These are phyloP conservation scores for Claviceps pusilla DNA, from an alignment of 2,329 filamentous ascomycete species.

Conservation along the genomic window DNA sequence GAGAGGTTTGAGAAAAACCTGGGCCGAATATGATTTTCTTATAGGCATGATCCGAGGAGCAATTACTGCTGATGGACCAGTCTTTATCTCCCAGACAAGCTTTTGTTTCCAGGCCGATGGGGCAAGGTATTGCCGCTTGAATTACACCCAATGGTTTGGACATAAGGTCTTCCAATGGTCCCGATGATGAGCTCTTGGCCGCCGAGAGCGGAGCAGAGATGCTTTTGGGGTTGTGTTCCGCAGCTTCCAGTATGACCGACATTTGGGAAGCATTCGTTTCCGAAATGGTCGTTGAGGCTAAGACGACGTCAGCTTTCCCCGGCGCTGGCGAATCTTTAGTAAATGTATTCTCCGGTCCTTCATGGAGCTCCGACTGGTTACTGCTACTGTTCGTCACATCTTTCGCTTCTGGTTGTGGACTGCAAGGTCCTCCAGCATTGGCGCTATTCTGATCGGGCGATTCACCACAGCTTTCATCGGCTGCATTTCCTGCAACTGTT, in stretches of 20 bases:
- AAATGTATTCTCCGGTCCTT: neutral
- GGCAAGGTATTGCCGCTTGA: neutral
- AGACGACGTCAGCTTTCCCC: neutral
- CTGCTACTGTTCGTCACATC: neutral
- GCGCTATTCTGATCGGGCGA: neutral
- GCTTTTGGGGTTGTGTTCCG: neutral
- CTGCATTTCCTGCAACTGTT: neutral
- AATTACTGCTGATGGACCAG: conserved; percentile 1
- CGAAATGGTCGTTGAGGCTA: neutral
- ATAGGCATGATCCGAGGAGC: neutral
- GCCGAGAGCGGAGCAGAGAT: neutral
- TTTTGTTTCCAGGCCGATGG: neutral
- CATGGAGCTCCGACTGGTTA: neutral
- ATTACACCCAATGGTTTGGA: neutral
- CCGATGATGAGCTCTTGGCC: neutral
- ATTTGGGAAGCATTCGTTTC: neutral
- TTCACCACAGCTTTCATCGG: neutral
- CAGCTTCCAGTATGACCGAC: neutral
- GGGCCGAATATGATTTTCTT: neutral
- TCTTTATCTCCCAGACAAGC: neutral
- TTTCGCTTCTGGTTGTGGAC: neutral
- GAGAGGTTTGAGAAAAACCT: neutral
- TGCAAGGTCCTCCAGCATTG: neutral
- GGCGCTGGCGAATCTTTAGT: neutral
- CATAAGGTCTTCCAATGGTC: neutral